These are phyloP conservation scores for Candida dubliniensis DNA, from an alignment of 1,139 yeast genomes.

Conservation along the genomic window DNA sequence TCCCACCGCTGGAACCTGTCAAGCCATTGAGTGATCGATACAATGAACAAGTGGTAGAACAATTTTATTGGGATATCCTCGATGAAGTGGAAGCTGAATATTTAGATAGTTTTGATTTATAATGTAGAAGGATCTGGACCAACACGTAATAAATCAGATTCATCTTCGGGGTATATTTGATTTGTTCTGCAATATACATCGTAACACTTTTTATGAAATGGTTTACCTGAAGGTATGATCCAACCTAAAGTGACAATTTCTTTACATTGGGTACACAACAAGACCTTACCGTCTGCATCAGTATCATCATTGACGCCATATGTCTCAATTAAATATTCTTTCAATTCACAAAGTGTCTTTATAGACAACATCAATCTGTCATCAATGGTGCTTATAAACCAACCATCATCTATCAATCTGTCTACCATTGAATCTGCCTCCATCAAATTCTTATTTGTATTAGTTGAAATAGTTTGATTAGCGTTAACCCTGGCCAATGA, in stretches of 20 bases:
- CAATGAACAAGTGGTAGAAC: conserved; percentile 74
- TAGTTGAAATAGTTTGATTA: conserved; percentile 25
- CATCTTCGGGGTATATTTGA: conserved; percentile 9
- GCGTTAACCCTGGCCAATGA: conserved; percentile 32
- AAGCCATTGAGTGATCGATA: conserved; percentile 62
- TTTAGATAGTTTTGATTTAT: conserved; percentile 44
- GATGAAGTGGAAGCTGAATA: conserved; percentile 81
- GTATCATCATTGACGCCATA: conserved; percentile 31
- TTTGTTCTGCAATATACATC: conserved; percentile 33
- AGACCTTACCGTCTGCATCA: conserved; percentile 35
- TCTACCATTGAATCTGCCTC: conserved; percentile 40
- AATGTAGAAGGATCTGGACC: conserved; percentile 23
- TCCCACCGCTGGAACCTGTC: conserved; percentile 37
- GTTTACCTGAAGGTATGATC: conserved; percentile 8
- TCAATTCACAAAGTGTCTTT: conserved; percentile 49
- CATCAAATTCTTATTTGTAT: conserved; percentile 24
- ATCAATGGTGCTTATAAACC: conserved; percentile 40
- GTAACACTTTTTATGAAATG: conserved; percentile 52
- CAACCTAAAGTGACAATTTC: conserved; percentile 60
- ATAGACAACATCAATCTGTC: conserved; percentile 39
- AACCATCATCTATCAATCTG: conserved; percentile 50
- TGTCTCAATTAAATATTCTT: conserved; percentile 42
- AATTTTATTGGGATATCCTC: conserved; percentile 75
- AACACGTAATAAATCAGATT: conserved; percentile 13
- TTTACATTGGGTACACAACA: conserved; percentile 53